phyloP scores from a whole-genome alignment of 2,329 filamentous ascomycete species.

The Calonectria naviculata region DNA sequence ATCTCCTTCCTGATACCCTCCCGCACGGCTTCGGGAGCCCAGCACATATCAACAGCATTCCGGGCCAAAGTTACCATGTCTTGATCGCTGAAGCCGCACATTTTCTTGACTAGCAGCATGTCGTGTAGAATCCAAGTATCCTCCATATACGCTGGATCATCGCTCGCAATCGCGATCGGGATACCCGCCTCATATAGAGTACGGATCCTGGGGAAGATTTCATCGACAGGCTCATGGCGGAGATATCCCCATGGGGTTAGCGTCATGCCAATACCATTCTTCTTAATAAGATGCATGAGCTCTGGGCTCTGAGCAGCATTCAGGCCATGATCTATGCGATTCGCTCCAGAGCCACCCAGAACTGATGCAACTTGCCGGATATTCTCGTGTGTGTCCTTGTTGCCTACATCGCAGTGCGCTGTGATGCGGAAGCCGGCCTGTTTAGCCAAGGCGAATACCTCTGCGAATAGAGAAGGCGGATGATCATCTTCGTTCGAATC shows the following conservation, averaged over 20 bases:
- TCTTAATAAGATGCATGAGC: conserved; percentile 68
- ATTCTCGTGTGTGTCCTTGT: conserved; percentile 57
- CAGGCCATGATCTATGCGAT: conserved; percentile 80
- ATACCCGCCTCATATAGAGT: conserved; percentile 71
- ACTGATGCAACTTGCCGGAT: conserved; percentile 62
- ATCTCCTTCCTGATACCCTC: not conserved
- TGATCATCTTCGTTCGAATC: conserved; percentile 58
- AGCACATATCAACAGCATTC: conserved; percentile 58
- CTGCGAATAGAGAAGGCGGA: conserved; percentile 56
- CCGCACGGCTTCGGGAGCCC: conserved; percentile 45
- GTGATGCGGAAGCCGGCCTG: conserved; percentile 58
- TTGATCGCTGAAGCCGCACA: conserved; percentile 14
- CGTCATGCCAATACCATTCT: conserved; percentile 69
- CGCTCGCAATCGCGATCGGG: conserved; percentile 76
- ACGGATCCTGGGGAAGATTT: conserved; percentile 61
- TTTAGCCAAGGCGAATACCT: conserved; percentile 48
- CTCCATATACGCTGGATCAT: conserved; percentile 80
- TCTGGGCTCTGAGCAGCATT: conserved; percentile 67
- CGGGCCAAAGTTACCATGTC: conserved; percentile 55
- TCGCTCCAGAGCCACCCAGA: conserved; percentile 67
- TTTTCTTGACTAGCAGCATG: conserved; percentile 46
- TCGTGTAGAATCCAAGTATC: conserved; percentile 57
- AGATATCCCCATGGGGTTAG: conserved; percentile 66
- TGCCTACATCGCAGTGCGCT: conserved; percentile 62
- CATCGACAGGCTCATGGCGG: conserved; percentile 35